These are phyloP conservation scores for Pterula multifida DNA, from an alignment of 1,284 basidiomycete species.

Conservation along the genomic window DNA sequence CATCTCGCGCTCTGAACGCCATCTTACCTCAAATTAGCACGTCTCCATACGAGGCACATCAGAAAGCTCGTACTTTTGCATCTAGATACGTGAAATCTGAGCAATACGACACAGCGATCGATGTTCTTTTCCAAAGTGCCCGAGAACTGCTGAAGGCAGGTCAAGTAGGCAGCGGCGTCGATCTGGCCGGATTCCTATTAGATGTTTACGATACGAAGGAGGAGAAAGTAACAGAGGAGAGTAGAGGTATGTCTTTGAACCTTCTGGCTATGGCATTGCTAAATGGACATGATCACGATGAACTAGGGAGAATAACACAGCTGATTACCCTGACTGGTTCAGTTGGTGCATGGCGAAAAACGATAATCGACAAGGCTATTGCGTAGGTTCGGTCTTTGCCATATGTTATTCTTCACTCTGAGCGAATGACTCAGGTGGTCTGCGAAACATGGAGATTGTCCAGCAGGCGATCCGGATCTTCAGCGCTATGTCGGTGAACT, in stretches of 20 bases:
- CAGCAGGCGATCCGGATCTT: slow-evolving; percentile 75
- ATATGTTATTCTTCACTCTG: no score
- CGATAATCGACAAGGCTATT: slow-evolving; percentile 65
- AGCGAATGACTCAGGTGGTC: slow-evolving; percentile 53
- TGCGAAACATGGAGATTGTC: slow-evolving; percentile 58
- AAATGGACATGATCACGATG: neutral
- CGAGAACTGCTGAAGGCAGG: slow-evolving; percentile 77
- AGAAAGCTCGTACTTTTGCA: slow-evolving; percentile 89
- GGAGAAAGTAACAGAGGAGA: slow-evolving; percentile 58
- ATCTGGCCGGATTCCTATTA: slow-evolving; percentile 67
- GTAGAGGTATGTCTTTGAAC: slow-evolving; percentile 42
- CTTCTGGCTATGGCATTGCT: neutral
- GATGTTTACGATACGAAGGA: slow-evolving; percentile 70
- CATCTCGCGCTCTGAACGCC: slow-evolving; percentile 56
- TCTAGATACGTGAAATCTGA: slow-evolving; percentile 72
- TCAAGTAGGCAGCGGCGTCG: slow-evolving; percentile 81
- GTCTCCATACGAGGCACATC: slow-evolving; percentile 83
- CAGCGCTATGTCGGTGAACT: slow-evolving; percentile 84
- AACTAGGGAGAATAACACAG: slow-evolving; percentile 64
- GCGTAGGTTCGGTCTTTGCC: slow-evolving; percentile 35
- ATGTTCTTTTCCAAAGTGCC: slow-evolving; percentile 80
- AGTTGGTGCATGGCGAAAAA: slow-evolving; percentile 71
- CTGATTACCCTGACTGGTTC: slow-evolving; percentile 69
- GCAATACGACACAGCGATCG: slow-evolving; percentile 73
- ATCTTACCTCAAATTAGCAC: slow-evolving; percentile 63